These are phyloP conservation scores for Chiua virens DNA, from an alignment of 768 basidiomycete genomes.

Conservation along the genomic window DNA sequence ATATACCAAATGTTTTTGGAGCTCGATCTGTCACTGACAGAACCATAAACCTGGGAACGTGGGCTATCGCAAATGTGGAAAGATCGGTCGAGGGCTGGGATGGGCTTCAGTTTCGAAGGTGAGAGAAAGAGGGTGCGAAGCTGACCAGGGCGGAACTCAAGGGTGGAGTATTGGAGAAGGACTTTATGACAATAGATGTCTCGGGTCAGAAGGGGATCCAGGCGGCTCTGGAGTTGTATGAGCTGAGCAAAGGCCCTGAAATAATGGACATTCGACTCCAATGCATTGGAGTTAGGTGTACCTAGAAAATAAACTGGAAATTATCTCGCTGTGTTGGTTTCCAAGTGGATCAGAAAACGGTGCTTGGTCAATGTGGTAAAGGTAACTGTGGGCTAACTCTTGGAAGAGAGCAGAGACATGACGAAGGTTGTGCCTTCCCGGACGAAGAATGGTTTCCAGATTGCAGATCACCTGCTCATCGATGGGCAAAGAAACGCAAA, in stretches of 20 bases:
- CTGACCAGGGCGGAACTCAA: neutral
- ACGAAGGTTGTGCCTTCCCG: no score
- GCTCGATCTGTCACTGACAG: constrained; percentile 21
- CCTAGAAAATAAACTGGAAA: constrained; percentile 34
- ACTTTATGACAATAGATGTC: constrained; percentile 1
- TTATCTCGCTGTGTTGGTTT: constrained; percentile 26
- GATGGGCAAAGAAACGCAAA: neutral
- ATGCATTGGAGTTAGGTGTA: constrained; percentile 29
- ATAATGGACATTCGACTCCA: constrained; percentile 32
- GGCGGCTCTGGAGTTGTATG: constrained; percentile 33
- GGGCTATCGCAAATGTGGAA: constrained; percentile 29
- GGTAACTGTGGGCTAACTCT: no score
- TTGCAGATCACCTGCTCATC: neutral
- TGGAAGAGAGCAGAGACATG: no score
- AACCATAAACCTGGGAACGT: constrained; percentile 16
- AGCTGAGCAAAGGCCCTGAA: constrained; percentile 44
- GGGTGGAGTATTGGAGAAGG: neutral
- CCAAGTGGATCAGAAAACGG: constrained; percentile 21
- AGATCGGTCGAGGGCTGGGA: constrained; percentile 44
- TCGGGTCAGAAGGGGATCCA: constrained; percentile 28
- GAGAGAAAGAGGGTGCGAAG: constrained; percentile 22
- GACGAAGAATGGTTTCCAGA: neutral
- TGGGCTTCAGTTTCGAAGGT: constrained; percentile 27
- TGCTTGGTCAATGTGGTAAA: neutral
- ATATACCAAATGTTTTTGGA: constrained; percentile 50